Percentiles rank a stretch among this genome's conserved stretches.
phyloP scores from a whole-genome alignment of 164 flowering plant genomes.

The Hamamelis virginiana region DNA sequence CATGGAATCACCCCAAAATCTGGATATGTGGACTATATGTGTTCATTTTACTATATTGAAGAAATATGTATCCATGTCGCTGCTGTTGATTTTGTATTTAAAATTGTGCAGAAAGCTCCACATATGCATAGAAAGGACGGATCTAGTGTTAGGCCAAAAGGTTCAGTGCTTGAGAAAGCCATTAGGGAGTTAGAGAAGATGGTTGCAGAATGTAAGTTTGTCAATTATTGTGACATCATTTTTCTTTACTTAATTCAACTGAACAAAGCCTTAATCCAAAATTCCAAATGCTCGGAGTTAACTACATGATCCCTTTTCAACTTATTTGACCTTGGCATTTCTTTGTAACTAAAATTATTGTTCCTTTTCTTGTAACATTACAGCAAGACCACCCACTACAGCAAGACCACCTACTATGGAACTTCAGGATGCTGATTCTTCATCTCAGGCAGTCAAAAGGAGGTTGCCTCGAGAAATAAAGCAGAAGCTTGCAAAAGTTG shows the following conservation, averaged over 20 bases:
- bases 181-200: constrained; percentile 83
- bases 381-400: constrained; percentile 88
- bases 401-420: constrained; percentile 79
- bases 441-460: constrained; percentile 77
- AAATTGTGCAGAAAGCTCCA: constrained; percentile 50
- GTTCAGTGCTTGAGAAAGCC: constrained; percentile 80
- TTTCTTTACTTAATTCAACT: neutral
- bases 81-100: constrained; percentile 13
- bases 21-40: neutral
- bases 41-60: neutral
- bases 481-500: constrained; percentile 96
- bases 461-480: constrained; percentile 92
- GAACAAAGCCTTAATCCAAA: too few relatives aligned
- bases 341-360: constrained; percentile 6
- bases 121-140: constrained; percentile 58
- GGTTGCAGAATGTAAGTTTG: constrained; percentile 79
- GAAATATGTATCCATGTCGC: neutral
- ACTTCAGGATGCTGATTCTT: constrained; percentile 67
- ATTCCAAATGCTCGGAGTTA: too few relatives aligned
- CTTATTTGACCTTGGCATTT: neutral
- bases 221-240: neutral
- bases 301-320: too few relatives aligned
- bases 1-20: neutral
- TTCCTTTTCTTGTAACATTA: constrained; percentile 12
- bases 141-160: constrained; percentile 61